Base-by-base conservation (phyloP, 2,329 filamentous ascomycete species). In the Escovopsis sp. region DNA sequence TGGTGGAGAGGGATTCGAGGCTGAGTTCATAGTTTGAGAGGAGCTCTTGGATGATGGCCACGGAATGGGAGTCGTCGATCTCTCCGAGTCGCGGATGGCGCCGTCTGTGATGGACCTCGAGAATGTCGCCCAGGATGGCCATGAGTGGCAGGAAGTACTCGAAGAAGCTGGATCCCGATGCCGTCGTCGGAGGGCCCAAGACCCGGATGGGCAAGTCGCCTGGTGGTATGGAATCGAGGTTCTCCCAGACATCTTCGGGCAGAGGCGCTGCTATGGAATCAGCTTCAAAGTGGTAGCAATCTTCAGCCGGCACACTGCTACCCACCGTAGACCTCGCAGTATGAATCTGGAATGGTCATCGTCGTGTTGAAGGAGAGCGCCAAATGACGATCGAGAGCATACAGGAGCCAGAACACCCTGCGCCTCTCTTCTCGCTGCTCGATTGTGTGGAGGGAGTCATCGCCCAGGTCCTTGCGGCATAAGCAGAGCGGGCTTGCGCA, bases 71-170 rank as follows among this genome's bases (percentile, higher is more conserved):
- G 39, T 63, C 55, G 44, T 62, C 54, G n/a, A 61, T 49, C 10
- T 47, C 48, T 26, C 64, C 62, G 0, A 70, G 55, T 0, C 63
- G 58, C 0, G 67, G 65, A 44, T 71, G 66, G 26, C 60, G 56
- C 12, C 61, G 57, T 10, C 59, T 53, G 42, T 66, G 64, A 45
- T 69, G 68, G 4, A 69, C 52, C 37, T 70, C 63, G 35, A 70
- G 65, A 7, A 71, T 66, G 41, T 71, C 65, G 0, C 68, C 68
- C 0, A 70, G 58, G 6, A 70, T 66, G 1, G 60, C 58, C 62
- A 69, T 70, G 2, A 71, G 54, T 0, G 68, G 68, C 4, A 72
- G 53, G 41, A 72, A 71, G 45, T 64, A 71, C 45, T 70, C 67
- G 38, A 71, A 70, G 33, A 69, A 65, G 1, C 63, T 62, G 4